Percentiles rank a stretch among this genome's conserved stretches.
Evolutionary conservation across 2,329 filamentous ascomycete species (phyloP).

Genomic region (Bipolaris gigantea): DNA sequence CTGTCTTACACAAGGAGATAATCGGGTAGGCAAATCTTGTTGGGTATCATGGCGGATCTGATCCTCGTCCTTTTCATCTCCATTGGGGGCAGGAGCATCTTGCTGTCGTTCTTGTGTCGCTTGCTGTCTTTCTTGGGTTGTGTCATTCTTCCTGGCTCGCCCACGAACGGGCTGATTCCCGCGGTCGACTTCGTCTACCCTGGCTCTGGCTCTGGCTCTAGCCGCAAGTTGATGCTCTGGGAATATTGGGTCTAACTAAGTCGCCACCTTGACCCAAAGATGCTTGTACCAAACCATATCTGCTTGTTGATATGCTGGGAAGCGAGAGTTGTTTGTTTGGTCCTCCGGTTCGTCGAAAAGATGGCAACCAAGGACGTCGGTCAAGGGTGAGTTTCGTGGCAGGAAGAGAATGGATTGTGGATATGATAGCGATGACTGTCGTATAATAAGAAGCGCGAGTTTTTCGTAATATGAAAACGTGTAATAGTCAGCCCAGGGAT

Average conservation of each 20-base stretch:
- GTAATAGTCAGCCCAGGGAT: not conserved
- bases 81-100: not conserved
- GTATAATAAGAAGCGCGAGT: not conserved
- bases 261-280: not conserved
- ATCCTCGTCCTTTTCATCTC: not conserved
- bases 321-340: not conserved
- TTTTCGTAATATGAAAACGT: not conserved
- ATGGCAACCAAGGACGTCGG: not conserved
- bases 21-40: not conserved
- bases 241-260: not conserved
- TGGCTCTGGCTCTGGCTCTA: not conserved
- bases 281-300: not conserved
- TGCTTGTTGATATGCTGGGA: not conserved
- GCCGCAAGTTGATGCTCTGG: not conserved
- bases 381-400: not conserved
- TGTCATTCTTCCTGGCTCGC: too few relatives aligned
- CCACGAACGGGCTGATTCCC: not conserved
- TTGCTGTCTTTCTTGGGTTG: not conserved
- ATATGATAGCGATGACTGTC: not conserved
- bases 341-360: not conserved
- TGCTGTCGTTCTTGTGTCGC: not conserved
- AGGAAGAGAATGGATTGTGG: not conserved
- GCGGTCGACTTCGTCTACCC: not conserved
- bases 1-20: not conserved
- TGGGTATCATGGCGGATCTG: not conserved